Evolutionary conservation across 495 filamentous ascomycete genomes (phyloP).

Genomic region (Penicillium goetzii): DNA sequence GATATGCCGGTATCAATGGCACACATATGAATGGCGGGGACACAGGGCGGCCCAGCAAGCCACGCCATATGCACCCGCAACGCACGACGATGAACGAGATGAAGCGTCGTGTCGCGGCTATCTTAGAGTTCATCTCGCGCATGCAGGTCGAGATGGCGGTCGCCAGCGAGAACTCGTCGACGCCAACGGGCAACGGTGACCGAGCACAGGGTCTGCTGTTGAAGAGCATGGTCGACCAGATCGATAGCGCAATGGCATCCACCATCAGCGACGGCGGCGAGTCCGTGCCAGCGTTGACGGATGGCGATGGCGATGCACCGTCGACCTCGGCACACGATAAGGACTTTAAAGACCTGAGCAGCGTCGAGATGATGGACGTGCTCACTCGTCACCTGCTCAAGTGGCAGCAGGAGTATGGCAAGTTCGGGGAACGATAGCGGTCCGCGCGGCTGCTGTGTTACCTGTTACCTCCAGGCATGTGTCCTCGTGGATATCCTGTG

Average conservation of each 20-base stretch:
- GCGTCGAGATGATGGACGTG: constrained; percentile 82
- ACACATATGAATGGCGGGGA: constrained; percentile 49
- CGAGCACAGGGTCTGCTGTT: constrained; percentile 41
- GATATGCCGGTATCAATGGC: constrained; percentile 38
- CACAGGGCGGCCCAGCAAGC: constrained; percentile 60
- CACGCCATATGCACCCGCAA: constrained; percentile 56
- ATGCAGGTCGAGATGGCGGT: constrained; percentile 88
- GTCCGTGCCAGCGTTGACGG: constrained; percentile 36
- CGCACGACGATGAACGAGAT: constrained; percentile 86
- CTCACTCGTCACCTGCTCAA: constrained; percentile 74
- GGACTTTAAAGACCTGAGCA: constrained; percentile 69
- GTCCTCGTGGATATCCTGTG: background rate
- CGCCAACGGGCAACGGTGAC: constrained; percentile 43
- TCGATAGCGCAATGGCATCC: constrained; percentile 37
- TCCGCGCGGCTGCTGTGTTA: constrained; percentile 14
- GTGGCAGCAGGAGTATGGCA: constrained; percentile 71
- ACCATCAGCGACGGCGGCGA: constrained; percentile 35
- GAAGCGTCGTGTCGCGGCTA: constrained; percentile 79
- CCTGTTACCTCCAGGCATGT: background rate
- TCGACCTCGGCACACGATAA: constrained; percentile 38
- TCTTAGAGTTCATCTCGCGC: constrained; percentile 87
- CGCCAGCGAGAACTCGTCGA: constrained; percentile 43
- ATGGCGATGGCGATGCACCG: constrained; percentile 34
- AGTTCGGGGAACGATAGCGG: constrained; percentile 54
- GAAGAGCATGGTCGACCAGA: constrained; percentile 42